A percentile compares a stretch with the other conserved stretches of the same genome.
phyloP scores from a whole-genome alignment of 495 filamentous ascomycete genomes.

The Xylaria palmicola region DNA sequence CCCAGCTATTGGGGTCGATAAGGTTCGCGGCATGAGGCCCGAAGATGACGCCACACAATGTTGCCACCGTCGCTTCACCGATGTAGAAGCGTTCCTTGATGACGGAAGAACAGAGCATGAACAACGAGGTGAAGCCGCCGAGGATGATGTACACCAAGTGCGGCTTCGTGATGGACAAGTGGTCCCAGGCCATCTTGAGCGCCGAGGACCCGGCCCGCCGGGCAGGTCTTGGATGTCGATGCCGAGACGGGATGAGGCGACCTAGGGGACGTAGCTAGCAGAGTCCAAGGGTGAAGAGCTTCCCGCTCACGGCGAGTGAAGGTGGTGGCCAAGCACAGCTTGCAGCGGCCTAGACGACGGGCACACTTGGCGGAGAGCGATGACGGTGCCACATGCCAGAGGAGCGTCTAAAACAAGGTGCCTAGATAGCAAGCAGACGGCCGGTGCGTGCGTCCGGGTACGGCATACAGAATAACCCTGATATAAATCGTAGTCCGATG shows the following conservation, averaged over 20 bases:
- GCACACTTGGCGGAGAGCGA: conserved; percentile 20
- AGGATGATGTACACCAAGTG: conserved; percentile 99
- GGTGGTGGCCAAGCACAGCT: conserved; percentile 16
- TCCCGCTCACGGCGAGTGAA: conserved; percentile 4
- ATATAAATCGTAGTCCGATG: neutral
- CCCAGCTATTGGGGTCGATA: conserved; percentile 84
- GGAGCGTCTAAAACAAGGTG: too few relatives aligned
- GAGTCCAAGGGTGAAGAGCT: conserved; percentile 15
- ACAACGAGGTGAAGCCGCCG: conserved; percentile 94
- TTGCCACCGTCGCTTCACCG: conserved; percentile 96
- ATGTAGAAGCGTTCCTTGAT: conserved; percentile 99
- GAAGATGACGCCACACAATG: conserved; percentile 94
- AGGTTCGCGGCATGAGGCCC: conserved; percentile 91
- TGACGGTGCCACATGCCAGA: conserved; percentile 33
- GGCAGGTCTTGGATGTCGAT: neutral
- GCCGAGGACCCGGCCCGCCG: conserved; percentile 13
- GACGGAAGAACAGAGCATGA: conserved; percentile 96
- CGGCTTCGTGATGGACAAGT: conserved; percentile 87
- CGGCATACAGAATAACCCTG: neutral
- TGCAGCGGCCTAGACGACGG: conserved; percentile 21
- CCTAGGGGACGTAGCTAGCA: conserved; percentile 16
- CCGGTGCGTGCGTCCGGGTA: neutral
- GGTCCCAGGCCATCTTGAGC: conserved; percentile 80
- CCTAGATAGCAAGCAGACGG: conserved; percentile 22
- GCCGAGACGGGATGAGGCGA: neutral